Conservation (phyloP, 2,329 filamentous ascomycete species). For the Colletotrichum somersetense region DNA sequence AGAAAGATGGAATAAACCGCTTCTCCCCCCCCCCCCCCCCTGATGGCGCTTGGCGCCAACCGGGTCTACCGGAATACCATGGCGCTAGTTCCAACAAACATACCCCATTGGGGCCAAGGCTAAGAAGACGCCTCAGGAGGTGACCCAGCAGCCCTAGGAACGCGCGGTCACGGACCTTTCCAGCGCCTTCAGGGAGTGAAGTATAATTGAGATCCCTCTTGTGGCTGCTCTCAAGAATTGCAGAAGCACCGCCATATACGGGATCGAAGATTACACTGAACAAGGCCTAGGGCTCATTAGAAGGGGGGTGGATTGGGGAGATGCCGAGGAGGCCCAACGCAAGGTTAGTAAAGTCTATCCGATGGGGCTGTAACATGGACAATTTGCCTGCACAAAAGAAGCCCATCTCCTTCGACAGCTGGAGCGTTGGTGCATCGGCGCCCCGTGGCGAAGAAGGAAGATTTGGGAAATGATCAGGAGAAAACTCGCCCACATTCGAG, state of each 20-base stretch:
- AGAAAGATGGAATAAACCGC: not conserved
- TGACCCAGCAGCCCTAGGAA: conserved; percentile 16
- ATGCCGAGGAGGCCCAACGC: not conserved
- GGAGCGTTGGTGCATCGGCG: conserved; percentile 1
- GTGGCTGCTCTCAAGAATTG: not conserved
- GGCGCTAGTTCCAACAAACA: not conserved
- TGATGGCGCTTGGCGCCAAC: conserved; percentile 10
- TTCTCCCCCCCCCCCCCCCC: too few species aligned
- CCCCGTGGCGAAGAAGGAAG: conserved; percentile 18
- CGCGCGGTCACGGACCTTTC: conserved; percentile 27
- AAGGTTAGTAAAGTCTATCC: not conserved
- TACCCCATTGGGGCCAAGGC: not conserved
- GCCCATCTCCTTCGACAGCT: not conserved
- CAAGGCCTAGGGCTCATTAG: not conserved
- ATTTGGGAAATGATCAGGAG: conserved; percentile 21
- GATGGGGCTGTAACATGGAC: not conserved
- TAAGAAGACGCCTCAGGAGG: not conserved
- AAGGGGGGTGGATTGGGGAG: not conserved
- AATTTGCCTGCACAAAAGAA: not conserved
- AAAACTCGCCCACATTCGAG: conserved; percentile 15
- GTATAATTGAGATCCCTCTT: not conserved
- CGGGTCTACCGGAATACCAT: conserved; percentile 9
- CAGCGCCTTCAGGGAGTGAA: not conserved
- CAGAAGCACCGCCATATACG: not conserved
- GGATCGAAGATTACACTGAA: not conserved